Base-by-base conservation (phyloP, 331 rosid genomes). In the Rhamnella rubrinervis region DNA sequence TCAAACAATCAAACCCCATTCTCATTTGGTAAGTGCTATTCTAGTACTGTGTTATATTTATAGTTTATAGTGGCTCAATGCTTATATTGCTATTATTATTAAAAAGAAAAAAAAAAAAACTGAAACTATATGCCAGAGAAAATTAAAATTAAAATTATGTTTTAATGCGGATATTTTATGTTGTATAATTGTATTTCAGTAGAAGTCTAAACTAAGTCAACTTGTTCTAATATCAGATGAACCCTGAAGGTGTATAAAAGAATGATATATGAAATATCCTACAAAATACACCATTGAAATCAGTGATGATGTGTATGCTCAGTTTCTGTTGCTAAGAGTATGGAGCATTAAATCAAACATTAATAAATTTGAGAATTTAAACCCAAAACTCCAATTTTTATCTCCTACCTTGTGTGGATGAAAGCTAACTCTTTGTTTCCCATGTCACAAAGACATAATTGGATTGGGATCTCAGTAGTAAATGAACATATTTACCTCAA, bases 21-120 rank as follows among this genome's bases (percentile, higher is more conserved):
- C 65, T 68, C 78, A 38, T 87, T 86, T 68, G 99, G 97, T 91
- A 72, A 61, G 89, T 76, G 16, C 49, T 44, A 44, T 14, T 44
- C 11, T 44, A 44, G 0, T 44, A 44, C 16, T 44, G 0, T 44
- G 49, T 44, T 44, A 44, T 28, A 65, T 47, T 39, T 63, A 44
- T 52, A 31, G 17, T 55, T 19, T 53, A 39, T 62, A 26, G 49
- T 20, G 12, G 65, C 14, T 52, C 14, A 4, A 44, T 7, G 4
- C 12, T 44, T 44, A 9, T 44, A 11, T 44, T 44, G 4, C 49
- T 44, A 12, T 9, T 44, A 8, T 44, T 44, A 44, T 2, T 44
- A 44, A 4, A 12, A 11, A 44, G 12, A 44, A 44, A 49, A 11
- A 44, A 4, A 12, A 11, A 44, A 44, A 44, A 44, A 49, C 41